Evolutionary conservation across 306 rosid species (phyloP), one percentile per base, ranked within the genome.

Genomic region (Hippophae gyantsensis): DNA sequence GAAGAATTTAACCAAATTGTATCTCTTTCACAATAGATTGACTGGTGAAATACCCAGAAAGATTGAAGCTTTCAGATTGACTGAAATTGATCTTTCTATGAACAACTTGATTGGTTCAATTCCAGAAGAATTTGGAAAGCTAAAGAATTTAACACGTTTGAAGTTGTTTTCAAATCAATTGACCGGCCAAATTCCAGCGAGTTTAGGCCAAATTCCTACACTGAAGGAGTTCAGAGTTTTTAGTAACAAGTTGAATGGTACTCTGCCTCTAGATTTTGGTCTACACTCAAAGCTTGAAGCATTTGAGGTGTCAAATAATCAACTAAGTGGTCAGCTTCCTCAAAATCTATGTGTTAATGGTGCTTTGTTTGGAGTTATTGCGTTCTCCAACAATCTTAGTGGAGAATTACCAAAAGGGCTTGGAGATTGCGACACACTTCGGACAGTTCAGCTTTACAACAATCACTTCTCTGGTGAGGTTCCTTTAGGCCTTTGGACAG

Each of bases 241-340:
- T 13, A 61, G 41, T 42, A 90, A 90, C 73, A 72, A 70, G 69
- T 60, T 90, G 71, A 86, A 73, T 44, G 97, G 95, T 49, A 78
- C 77, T 47, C n/a, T 90, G 78, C 97, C 97, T 43, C 69, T 72
- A 8, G 95, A 86, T 43, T 10, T 90, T 2, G 97, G 97, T 53
- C 60, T 68, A 38, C 54, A 79, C 69, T 90, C 95, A 6, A 69
- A 74, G 77, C 85, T 86, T n/a, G 69, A 63, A 51, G 58, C 26
- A 1, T 68, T 89, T 43, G 97, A 89, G 68, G 87, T 86, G 67
- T 71, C 85, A 7, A 74, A 65, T 5, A 90, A 90, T 76, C 67
- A 73, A 48, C 62, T 90, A 25, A 66, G 52, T 48, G 95, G 97
- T 49, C 71, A 52, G 50, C 69, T 90, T 46, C 97, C 97, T 4